These are phyloP conservation scores for Solanum chiquidenum DNA, from an alignment of 257 asterid species.

Conservation along the genomic window DNA sequence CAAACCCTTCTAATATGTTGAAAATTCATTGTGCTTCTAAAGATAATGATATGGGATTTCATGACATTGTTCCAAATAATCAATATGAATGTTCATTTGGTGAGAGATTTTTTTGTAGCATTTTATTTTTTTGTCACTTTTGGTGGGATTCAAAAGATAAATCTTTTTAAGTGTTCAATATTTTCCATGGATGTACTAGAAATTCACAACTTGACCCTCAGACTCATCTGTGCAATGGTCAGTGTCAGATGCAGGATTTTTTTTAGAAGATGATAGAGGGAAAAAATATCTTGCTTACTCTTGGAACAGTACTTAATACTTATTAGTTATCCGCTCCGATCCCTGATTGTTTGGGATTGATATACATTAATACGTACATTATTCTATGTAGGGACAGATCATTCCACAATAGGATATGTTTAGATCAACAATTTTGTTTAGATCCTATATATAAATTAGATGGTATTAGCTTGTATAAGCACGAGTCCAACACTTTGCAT, in stretches of 20 bases:
- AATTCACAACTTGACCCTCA: background rate
- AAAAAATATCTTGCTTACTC: background rate
- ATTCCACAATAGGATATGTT: background rate
- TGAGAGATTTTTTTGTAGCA: background rate
- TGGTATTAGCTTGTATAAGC: background rate
- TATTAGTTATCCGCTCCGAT: background rate
- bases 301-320: background rate
- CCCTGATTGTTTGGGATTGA: background rate
- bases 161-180: background rate
- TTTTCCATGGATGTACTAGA: background rate
- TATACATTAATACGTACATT: no score
- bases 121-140: background rate
- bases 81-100: background rate
- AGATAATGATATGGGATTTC: background rate
- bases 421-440: background rate
- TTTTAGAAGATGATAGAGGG: background rate
- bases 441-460: background rate
- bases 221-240: background rate
- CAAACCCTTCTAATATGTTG: background rate
- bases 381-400: background rate
- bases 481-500: background rate
- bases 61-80: background rate
- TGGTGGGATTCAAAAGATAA: background rate
- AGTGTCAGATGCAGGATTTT: background rate
- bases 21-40: background rate